Evolutionary conservation across 768 basidiomycete genomes (phyloP), one percentile per base, ranked within the genome.

Genomic region (Erythrobasidium yunnanense): DNA sequence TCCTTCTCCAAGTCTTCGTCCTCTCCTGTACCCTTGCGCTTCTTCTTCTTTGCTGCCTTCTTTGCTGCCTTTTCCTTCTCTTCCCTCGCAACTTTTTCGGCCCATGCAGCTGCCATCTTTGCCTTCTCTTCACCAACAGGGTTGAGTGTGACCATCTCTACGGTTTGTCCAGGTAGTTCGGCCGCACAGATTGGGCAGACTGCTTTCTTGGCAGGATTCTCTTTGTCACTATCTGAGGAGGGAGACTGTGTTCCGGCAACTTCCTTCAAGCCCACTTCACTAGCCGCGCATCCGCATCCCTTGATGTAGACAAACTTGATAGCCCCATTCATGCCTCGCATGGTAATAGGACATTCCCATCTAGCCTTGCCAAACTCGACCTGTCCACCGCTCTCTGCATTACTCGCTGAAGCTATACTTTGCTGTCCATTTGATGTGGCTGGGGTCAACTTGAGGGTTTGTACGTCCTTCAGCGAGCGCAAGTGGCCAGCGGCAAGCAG

Each of bases 241-340:
- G 42, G 7, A 29, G 58, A 17, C 67, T 53, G 66, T 71, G 30
- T 47, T 25, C 22, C 62, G 38, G 68, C 63, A 72, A 90, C 80
- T 1, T 85, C 84, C 65, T 84, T 85, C 45, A 96, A 79, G 1
- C 87, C 88, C 0, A 85, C 85, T 66, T 87, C 86, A 2, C 89
- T 86, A 77, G 96, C 89, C 32, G 90, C 89, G 75, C 90, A 92
- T 17, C 91, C 91, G 72, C 93, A 97, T 0, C 85, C 78, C 15
- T 81, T 79, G 70, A 96, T 76, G 74, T 91, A 93, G 57, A 91
- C 84, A 75, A 97, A 97, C 29, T 0, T 90, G 89, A 56, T 87
- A 82, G 2, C 76, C 74, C 95, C 95, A 71, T 89, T 90, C 90
- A 96, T 96, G 77, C 95, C 93, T 75, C 90, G 89, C 69, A 88